A percentile compares a stretch with the other conserved stretches of the same genome.
Evolutionary conservation across 1,139 yeast species (phyloP).

Genomic region (Nakaseomyces kungkrabaensis): DNA sequence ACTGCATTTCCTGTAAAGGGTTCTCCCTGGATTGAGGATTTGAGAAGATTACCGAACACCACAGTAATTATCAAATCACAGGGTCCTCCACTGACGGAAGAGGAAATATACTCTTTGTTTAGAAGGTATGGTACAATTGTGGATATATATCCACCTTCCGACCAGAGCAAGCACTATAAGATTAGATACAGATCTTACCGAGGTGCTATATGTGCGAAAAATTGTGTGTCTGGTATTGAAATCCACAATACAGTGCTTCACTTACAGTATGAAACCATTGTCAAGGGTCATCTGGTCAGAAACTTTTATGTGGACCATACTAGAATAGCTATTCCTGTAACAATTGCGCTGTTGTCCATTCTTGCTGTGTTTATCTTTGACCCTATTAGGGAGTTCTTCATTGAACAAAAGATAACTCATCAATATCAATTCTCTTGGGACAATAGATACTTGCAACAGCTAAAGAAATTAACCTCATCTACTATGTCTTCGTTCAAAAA

Average conservation of each 20-base stretch:
- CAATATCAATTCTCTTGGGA: constrained; percentile 34
- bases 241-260: constrained; percentile 58
- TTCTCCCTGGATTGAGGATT: constrained; percentile 92
- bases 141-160: constrained; percentile 56
- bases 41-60: constrained; percentile 62
- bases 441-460: constrained; percentile 28
- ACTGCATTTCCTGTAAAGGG: constrained; percentile 72
- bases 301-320: constrained; percentile 66
- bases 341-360: constrained; percentile 58
- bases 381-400: constrained; percentile 78
- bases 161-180: constrained; percentile 37
- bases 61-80: constrained; percentile 59
- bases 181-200: constrained; percentile 47
- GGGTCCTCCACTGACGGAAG: constrained; percentile 69
- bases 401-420: constrained; percentile 62
- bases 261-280: constrained; percentile 55
- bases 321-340: constrained; percentile 54
- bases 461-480: constrained; percentile 30
- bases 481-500: constrained; percentile 35
- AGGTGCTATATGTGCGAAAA: constrained; percentile 79
- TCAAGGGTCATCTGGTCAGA: constrained; percentile 42
- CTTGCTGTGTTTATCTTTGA: constrained; percentile 81
- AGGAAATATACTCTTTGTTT: constrained; percentile 69
- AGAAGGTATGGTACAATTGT: constrained; percentile 79
- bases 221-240: constrained; percentile 74